phyloP scores from a whole-genome alignment of 768 basidiomycete genomes.

The Rhodotorula graminis region DNA sequence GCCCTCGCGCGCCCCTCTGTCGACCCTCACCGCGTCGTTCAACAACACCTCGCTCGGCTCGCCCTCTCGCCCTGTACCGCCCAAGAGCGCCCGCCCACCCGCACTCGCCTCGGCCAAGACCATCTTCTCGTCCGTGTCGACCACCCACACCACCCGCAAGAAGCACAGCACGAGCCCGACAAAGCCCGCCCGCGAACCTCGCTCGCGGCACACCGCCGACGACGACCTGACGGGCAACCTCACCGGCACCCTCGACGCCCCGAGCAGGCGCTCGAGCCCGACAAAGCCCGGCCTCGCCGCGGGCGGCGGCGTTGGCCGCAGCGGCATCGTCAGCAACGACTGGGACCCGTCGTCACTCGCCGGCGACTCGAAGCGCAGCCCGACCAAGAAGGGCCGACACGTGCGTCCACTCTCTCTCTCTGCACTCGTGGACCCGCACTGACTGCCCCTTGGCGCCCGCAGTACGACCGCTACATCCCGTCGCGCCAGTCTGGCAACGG shows the following conservation, averaged over 20 bases:
- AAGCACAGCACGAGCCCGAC: slow-evolving; percentile 27
- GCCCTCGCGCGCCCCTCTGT: slow-evolving; percentile 9
- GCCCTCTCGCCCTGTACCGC: slow-evolving; percentile 1
- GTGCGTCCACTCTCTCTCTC: neutral
- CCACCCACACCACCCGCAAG: slow-evolving; percentile 30
- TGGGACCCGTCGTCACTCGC: slow-evolving; percentile 10
- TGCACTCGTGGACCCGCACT: too few species aligned
- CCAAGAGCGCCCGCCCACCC: neutral
- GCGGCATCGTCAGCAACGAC: slow-evolving; percentile 23
- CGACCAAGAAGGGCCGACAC: slow-evolving; percentile 10
- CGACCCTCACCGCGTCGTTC: slow-evolving; percentile 2
- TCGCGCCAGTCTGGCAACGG: slow-evolving; percentile 22
- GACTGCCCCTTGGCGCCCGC: too few species aligned
- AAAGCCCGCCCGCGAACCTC: neutral
- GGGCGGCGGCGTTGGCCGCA: slow-evolving; percentile 4
- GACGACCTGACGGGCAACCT: slow-evolving; percentile 20
- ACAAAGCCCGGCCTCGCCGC: slow-evolving; percentile 7
- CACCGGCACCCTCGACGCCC: slow-evolving; percentile 10
- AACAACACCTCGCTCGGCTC: slow-evolving; percentile 25
- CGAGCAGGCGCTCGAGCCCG: slow-evolving; percentile 25
- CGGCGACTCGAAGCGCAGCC: slow-evolving; percentile 25
- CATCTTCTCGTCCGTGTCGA: slow-evolving; percentile 8
- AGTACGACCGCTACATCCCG: slow-evolving; percentile 40
- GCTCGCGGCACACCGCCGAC: neutral
- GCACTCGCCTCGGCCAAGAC: neutral